Conservation (phyloP, 129 eudicot genomes). For the Rutidosis leptorrhynchoides region DNA sequence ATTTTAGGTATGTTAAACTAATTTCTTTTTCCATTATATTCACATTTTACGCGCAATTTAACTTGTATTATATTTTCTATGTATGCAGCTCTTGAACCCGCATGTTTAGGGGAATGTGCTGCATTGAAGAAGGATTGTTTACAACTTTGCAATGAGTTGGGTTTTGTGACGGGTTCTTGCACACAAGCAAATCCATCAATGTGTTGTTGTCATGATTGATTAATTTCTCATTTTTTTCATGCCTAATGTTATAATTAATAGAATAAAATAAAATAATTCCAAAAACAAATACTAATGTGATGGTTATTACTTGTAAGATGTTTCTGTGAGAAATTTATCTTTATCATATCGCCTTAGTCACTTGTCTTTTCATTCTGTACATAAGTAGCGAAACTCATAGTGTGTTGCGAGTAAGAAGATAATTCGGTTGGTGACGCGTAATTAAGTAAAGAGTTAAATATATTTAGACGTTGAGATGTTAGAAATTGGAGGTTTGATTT, state of each 20-base stretch:
- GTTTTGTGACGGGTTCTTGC: slow-evolving; percentile 4
- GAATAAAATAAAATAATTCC: neutral
- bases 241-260: neutral
- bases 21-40: neutral
- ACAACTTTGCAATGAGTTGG: neutral
- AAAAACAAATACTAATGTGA: neutral
- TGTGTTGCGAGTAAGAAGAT: too few species aligned
- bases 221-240: neutral
- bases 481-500: too few species aligned
- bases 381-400: too few species aligned
- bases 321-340: neutral
- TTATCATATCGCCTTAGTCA: too few species aligned
- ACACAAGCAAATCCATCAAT: neutral
- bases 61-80: neutral
- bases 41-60: neutral
- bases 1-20: slow-evolving; percentile 15
- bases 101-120: neutral
- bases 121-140: neutral
- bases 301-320: neutral
- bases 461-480: too few species aligned
- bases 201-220: slow-evolving; percentile 20
- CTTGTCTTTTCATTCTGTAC: too few species aligned
- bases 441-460: too few species aligned
- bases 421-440: too few species aligned
- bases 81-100: slow-evolving; percentile 11